Evolutionary conservation across 148 eudicot genomes (phyloP), one percentile per base, ranked within the genome.

Genomic region (Arctostaphylos glauca): DNA sequence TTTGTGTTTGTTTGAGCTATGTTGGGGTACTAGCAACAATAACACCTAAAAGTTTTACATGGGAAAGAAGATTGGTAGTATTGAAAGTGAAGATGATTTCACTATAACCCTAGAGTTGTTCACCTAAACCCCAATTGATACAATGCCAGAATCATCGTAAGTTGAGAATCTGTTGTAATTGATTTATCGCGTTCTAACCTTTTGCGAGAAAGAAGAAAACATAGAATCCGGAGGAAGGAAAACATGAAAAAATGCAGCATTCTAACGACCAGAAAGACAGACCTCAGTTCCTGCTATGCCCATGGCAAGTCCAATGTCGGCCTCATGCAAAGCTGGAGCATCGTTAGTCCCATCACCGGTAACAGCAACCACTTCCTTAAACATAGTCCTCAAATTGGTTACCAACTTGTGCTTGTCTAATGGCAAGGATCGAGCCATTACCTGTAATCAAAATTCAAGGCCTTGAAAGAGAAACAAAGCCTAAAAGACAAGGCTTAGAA

Each of bases 261-360:
- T 4, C 5, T 4, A 2, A 79, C 12, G 3, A 80, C 49, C 25
- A 56, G n/a, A 66, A 16, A 68, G 23, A 83, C 87, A 41, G 75
- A 93, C 96, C 93, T 93, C 96, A 12, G 96, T 93, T 83, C 96
- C 97, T 12, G 90, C 89, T 46, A 94, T 88, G 38, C 97, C 97
- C 97, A 94, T 94, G 55, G 97, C 92, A 77, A 94, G 89, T 81
- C 97, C 97, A 78, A 94, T 92, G 79, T 94, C 97, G 23, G 97
- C 91, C 87, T 94, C 95, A 78, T 93, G 89, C 83, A 93, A 80
- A 50, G 97, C 97, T 21, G 97, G 97, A 78, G 97, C 97, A 76
- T 93, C 95, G 78, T 93, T 93, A 3, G 95, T 93, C 78, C 97
- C 97, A 82, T 93, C 97, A 66, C 97, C 97, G 23, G 97, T 94